Evolutionary conservation across 768 basidiomycete species (phyloP).

Genomic region (Suillus fuscotomentosus): DNA sequence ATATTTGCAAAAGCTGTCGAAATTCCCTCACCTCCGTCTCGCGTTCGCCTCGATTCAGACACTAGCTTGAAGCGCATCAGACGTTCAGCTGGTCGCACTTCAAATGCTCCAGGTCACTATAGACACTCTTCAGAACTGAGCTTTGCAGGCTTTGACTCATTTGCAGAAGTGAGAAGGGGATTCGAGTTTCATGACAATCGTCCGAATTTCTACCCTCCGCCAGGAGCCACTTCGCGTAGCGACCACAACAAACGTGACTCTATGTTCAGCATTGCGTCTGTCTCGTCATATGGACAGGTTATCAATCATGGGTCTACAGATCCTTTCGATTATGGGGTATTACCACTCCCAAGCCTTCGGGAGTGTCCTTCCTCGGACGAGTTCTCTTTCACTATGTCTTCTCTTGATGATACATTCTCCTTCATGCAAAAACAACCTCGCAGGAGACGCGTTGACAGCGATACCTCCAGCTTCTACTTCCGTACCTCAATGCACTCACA

Average conservation of each 20-base stretch:
- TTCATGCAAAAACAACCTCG: slow-evolving; percentile 44
- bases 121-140: slow-evolving; percentile 52
- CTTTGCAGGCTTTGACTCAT: slow-evolving; percentile 72
- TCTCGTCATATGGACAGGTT: slow-evolving; percentile 75
- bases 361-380: slow-evolving; percentile 61
- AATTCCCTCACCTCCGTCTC: slow-evolving; percentile 30
- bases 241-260: slow-evolving; percentile 55
- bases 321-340: slow-evolving; percentile 67
- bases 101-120: slow-evolving; percentile 27
- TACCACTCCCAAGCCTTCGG: slow-evolving; percentile 41
- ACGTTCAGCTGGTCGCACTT: slow-evolving; percentile 20
- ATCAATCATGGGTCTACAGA: slow-evolving; percentile 61
- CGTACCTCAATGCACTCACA: slow-evolving; percentile 26
- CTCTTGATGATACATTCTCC: slow-evolving; percentile 73
- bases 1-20: slow-evolving; percentile 49
- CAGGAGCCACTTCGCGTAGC: slow-evolving; percentile 33
- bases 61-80: slow-evolving; percentile 36
- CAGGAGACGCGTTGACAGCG: slow-evolving; percentile 65
- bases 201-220: slow-evolving; percentile 64
- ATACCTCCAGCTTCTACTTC: slow-evolving; percentile 79
- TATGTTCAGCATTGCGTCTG: slow-evolving; percentile 69
- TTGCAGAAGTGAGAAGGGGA: slow-evolving; percentile 74
- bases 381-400: slow-evolving; percentile 52
- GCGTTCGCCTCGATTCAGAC: slow-evolving; percentile 43
- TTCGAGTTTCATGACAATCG: slow-evolving; percentile 70